Percentiles rank a stretch among this genome's conserved stretches.
These are phyloP conservation scores for Talaromyces ruber DNA, from an alignment of 495 filamentous ascomycete genomes.

Conservation along the genomic window DNA sequence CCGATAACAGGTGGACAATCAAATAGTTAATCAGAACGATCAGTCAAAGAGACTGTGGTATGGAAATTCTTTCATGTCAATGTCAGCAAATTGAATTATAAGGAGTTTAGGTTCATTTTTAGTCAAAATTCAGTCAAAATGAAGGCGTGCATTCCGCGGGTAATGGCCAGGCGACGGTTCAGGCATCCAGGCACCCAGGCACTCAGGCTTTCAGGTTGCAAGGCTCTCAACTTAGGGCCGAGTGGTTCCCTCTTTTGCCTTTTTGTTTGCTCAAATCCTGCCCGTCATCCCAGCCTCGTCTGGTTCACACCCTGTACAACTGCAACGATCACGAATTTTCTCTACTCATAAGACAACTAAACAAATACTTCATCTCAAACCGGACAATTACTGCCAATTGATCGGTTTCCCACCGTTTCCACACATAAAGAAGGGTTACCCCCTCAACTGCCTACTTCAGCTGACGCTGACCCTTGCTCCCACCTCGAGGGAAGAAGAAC, in stretches of 20 bases:
- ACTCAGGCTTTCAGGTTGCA: too few species aligned
- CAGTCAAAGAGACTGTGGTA: background rate
- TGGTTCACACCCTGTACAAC: background rate
- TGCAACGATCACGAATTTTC: background rate
- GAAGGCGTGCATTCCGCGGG: conserved; percentile 2
- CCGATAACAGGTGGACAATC: background rate
- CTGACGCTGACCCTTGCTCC: background rate
- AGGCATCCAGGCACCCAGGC: background rate
- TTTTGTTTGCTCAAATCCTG: background rate
- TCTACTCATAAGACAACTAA: background rate
- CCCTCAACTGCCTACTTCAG: background rate
- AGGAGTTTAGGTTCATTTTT: background rate
- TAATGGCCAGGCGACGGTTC: background rate
- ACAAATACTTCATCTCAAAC: background rate
- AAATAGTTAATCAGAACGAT: background rate
- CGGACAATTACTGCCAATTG: background rate
- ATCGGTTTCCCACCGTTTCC: background rate
- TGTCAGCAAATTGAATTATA: background rate
- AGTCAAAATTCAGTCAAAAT: too few species aligned
- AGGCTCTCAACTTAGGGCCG: background rate
- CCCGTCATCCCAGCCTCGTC: background rate
- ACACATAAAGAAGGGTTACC: background rate
- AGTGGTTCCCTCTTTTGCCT: background rate
- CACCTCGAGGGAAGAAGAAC: background rate
- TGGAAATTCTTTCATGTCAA: background rate